Base-by-base conservation (phyloP, 192 early-diverging fungal species). In the Mortierella hygrophila region DNA sequence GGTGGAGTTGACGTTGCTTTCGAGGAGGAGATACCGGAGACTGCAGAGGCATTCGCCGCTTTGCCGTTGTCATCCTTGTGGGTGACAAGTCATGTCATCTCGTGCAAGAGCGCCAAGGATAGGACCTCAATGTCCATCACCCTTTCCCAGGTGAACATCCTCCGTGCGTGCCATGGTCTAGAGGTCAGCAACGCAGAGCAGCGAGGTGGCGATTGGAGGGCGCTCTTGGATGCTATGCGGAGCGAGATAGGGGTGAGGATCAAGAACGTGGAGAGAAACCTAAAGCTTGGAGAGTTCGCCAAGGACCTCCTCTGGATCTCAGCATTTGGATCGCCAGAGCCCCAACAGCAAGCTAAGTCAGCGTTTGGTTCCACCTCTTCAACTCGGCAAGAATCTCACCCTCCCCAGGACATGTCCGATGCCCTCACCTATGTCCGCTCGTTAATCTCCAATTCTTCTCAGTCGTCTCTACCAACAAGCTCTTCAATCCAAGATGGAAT, bases 91-190 rank as follows among this genome's bases (percentile, higher is more conserved):
- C 83, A 85, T 38, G 37, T 85, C 40, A 44, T 80, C 13, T 85
- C 83, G 0, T 85, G 83, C 52, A 85, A 85, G 77, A 85, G 83
- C 21, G 83, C 78, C 4, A 85, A 85, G 44, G 83, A 85, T 69
- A 76, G 83, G 16, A 85, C 74, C 23, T 76, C 83, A 1, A 85
- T 85, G 83, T 75, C 83, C 6, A 78, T 85, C 23, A 85, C 78
- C 0, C 75, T 85, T 2, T 85, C 83, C 0, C 83, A 85, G 41
- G 83, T 69, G 26, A 85, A 85, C 32, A 60, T 85, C 20, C 75
- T 85, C 6, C 57, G 78, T 2, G 47, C 65, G 26, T 85, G 83
- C 13, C 83, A 85, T 72, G 83, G 75, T 0, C 68, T 85, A 26
- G 74, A 80, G 63, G 44, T 75, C 3, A 47, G 55, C 6, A 57